Conservation (phyloP, 768 basidiomycete species). For the Tricholoma matsutake region DNA sequence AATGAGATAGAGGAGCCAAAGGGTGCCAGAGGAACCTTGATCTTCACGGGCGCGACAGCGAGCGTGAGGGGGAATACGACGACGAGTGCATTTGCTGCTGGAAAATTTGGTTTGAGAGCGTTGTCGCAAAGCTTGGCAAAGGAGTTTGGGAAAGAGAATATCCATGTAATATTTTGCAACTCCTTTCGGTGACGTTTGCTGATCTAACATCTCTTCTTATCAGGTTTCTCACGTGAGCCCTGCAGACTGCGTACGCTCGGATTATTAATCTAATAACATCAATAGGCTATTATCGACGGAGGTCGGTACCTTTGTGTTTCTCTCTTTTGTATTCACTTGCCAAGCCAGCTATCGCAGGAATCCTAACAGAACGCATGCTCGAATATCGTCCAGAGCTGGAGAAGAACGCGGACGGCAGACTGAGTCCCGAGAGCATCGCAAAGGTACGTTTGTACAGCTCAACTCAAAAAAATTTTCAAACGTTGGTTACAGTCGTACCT, state of each 20-base stretch:
- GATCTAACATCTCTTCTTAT: not conserved
- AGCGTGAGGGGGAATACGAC: slow-evolving; percentile 56
- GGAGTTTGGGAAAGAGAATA: slow-evolving; percentile 72
- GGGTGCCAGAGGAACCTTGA: slow-evolving; percentile 61
- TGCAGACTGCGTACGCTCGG: not conserved
- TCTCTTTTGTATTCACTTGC: not conserved
- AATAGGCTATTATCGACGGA: slow-evolving; percentile 69
- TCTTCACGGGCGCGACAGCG: slow-evolving; percentile 76
- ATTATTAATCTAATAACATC: not conserved
- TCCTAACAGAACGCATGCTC: slow-evolving; percentile 31
- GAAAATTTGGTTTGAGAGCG: slow-evolving; percentile 60
- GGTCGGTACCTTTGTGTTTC: slow-evolving; percentile 24
- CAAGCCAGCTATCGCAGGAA: slow-evolving; percentile 22
- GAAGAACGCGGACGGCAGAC: slow-evolving; percentile 41
- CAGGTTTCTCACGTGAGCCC: slow-evolving; percentile 65
- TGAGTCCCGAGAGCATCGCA: slow-evolving; percentile 69
- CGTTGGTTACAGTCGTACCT: slow-evolving; percentile 52
- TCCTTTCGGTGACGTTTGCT: not conserved
- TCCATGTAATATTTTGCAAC: slow-evolving; percentile 47
- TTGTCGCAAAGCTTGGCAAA: slow-evolving; percentile 71
- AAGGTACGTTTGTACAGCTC: slow-evolving; percentile 38
- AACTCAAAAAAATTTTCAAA: not conserved
- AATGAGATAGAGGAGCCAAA: slow-evolving; percentile 45
- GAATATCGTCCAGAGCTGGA: slow-evolving; percentile 34
- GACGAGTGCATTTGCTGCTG: slow-evolving; percentile 62